phyloP scores from a whole-genome alignment of 2,329 filamentous ascomycete species.

The Hypoxylon sp. region DNA sequence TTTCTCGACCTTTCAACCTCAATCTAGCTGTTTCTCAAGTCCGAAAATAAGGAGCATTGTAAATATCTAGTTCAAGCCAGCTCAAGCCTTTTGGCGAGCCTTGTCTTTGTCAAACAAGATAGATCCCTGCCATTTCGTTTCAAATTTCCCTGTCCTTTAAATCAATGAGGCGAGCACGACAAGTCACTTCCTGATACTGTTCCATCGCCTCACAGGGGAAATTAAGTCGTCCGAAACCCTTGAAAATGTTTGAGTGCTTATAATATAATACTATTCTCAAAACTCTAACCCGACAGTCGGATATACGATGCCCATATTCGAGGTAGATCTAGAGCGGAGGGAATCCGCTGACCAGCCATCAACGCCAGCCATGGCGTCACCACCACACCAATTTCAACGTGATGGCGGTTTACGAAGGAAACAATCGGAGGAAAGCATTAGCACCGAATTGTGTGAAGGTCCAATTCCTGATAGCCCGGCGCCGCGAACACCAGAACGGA shows the following conservation, averaged over 20 bases:
- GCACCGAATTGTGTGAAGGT: slow-evolving; percentile 73
- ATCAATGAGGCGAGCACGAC: slow-evolving; percentile 40
- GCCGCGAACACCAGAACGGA: slow-evolving; percentile 53
- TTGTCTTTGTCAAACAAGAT: slow-evolving; percentile 23
- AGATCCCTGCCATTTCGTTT: slow-evolving; percentile 33
- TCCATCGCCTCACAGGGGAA: slow-evolving; percentile 9
- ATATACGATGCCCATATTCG: slow-evolving; percentile 70
- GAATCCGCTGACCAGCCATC: slow-evolving; percentile 47
- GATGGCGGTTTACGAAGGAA: slow-evolving; percentile 53
- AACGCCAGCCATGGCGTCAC: slow-evolving; percentile 45
- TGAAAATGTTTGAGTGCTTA: slow-evolving; percentile 33
- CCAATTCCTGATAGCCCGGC: slow-evolving; percentile 63
- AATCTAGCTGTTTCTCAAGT: slow-evolving; percentile 4
- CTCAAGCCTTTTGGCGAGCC: slow-evolving; percentile 5
- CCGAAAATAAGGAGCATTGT: not conserved
- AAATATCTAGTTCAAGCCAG: slow-evolving; percentile 10
- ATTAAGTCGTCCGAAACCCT: slow-evolving; percentile 6
- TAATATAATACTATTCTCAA: slow-evolving; percentile 34
- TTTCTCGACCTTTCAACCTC: slow-evolving; percentile 22
- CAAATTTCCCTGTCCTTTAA: slow-evolving; percentile 26
- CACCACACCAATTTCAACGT: slow-evolving; percentile 39
- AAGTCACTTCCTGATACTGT: slow-evolving; percentile 37
- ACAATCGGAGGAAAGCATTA: slow-evolving; percentile 72
- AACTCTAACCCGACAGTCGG: slow-evolving; percentile 25
- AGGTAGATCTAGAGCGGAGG: slow-evolving; percentile 62